phyloP scores from a whole-genome alignment of 2,329 filamentous ascomycete species.

The Sarocladium brachiariae region DNA sequence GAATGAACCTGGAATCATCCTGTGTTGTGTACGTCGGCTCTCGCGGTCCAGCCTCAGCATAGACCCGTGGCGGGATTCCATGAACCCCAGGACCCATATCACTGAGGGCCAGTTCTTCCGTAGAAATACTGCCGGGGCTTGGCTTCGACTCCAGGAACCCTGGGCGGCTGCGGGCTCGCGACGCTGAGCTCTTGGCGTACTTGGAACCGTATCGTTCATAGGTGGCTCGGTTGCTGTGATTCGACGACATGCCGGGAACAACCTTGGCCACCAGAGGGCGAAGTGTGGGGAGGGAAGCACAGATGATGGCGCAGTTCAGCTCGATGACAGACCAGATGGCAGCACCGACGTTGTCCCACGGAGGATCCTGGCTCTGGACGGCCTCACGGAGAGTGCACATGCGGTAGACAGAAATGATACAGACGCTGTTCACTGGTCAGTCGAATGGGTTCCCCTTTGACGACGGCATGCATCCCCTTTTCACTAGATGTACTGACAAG shows the following conservation, averaged over 20 bases:
- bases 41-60: neutral
- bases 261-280: slow-evolving; percentile 21
- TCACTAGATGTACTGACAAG: no score
- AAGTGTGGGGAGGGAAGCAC: slow-evolving; percentile 22
- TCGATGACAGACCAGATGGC: slow-evolving; percentile 26
- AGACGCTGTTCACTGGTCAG: no score
- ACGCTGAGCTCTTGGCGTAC: slow-evolving; percentile 4
- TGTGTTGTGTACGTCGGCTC: neutral
- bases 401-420: slow-evolving; percentile 26
- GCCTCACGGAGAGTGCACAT: slow-evolving; percentile 23
- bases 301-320: slow-evolving; percentile 23
- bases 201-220: slow-evolving; percentile 16
- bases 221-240: slow-evolving; percentile 11
- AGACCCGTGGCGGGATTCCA: neutral
- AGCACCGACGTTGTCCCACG: slow-evolving; percentile 24
- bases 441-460: no score
- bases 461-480: no score
- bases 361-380: slow-evolving; percentile 21
- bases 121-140: slow-evolving; percentile 15
- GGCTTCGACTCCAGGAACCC: slow-evolving; percentile 13
- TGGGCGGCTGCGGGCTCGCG: slow-evolving; percentile 9
- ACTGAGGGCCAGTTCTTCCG: slow-evolving; percentile 19
- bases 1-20: neutral
- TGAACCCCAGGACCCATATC: slow-evolving; percentile 9
- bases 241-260: slow-evolving; percentile 17